Evolutionary conservation across 441 rosid species (phyloP).

Genomic region (Adansonia grandidieri): DNA sequence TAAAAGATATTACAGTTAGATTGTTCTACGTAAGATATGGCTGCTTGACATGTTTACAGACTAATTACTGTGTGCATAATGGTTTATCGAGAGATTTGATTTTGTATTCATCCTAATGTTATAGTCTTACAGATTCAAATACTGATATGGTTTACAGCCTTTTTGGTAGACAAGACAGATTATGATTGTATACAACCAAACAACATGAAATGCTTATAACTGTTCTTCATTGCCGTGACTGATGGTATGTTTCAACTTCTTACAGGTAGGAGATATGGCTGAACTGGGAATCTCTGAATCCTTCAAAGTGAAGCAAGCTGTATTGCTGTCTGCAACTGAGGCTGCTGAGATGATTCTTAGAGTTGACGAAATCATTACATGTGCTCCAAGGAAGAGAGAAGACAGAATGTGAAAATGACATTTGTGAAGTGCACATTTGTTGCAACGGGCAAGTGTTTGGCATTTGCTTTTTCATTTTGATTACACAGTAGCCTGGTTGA

Average conservation of each 20-base stretch:
- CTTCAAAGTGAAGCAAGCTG: constrained; percentile 94
- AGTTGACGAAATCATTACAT: constrained; percentile 92
- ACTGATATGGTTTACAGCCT: not conserved
- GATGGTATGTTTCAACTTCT: constrained; percentile 15
- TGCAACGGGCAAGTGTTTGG: constrained; percentile 9
- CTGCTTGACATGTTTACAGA: constrained; percentile 7
- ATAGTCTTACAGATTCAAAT: not conserved
- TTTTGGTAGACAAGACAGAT: not conserved
- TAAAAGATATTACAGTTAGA: not conserved
- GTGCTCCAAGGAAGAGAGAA: constrained; percentile 94
- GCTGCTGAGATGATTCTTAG: constrained; percentile 98
- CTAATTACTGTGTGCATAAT: not conserved
- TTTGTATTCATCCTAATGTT: not conserved
- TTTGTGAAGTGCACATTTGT: constrained; percentile 10
- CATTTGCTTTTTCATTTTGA: constrained; percentile 15
- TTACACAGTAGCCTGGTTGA: not conserved
- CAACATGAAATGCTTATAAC: not conserved
- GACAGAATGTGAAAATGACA: constrained; percentile 73
- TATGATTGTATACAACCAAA: constrained; percentile 10
- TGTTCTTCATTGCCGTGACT: constrained; percentile 7
- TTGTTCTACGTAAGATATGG: not conserved
- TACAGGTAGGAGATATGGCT: constrained; percentile 86
- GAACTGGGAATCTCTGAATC: constrained; percentile 84
- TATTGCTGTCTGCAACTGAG: constrained; percentile 93
- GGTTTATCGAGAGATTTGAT: not conserved